phyloP scores from a whole-genome alignment of 169 alveolate genomes.

The Plasmodium berghei region DNA sequence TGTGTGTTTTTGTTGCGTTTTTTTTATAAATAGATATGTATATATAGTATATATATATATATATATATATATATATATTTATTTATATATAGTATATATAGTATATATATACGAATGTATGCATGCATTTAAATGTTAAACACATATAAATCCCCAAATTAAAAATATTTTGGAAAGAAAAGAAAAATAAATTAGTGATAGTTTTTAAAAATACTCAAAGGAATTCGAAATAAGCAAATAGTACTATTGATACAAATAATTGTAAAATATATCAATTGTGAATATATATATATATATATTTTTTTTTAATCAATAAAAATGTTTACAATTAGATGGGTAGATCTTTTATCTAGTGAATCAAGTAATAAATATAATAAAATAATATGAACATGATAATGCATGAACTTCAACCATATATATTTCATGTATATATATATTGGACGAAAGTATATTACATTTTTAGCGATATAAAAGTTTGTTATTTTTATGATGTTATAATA shows the following conservation, averaged over 20 bases:
- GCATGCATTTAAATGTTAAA: background rate
- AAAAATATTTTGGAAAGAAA: too few relatives aligned
- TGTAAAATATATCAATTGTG: too few relatives aligned
- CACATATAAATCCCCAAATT: too few relatives aligned
- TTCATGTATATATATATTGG: too few relatives aligned
- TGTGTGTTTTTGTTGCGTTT: background rate
- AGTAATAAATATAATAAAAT: conserved; percentile 53
- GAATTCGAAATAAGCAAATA: too few relatives aligned
- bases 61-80: background rate
- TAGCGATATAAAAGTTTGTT: background rate
- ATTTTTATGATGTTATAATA: background rate
- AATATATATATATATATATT: too few relatives aligned
- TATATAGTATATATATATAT: background rate
- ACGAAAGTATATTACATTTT: too few relatives aligned
- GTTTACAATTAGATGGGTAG: conserved; percentile 87
- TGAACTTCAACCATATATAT: too few relatives aligned
- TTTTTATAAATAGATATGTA: background rate
- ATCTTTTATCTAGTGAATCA: conserved; percentile 86
- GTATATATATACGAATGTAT: background rate
- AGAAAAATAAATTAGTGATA: too few relatives aligned
- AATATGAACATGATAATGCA: background rate
- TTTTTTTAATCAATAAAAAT: conserved; percentile 1
- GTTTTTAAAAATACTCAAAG: too few relatives aligned
- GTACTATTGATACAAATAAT: too few relatives aligned
- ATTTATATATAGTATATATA: background rate